Evolutionary conservation across 2,329 filamentous ascomycete genomes (phyloP).

Genomic region (Diaporthe sp.): DNA sequence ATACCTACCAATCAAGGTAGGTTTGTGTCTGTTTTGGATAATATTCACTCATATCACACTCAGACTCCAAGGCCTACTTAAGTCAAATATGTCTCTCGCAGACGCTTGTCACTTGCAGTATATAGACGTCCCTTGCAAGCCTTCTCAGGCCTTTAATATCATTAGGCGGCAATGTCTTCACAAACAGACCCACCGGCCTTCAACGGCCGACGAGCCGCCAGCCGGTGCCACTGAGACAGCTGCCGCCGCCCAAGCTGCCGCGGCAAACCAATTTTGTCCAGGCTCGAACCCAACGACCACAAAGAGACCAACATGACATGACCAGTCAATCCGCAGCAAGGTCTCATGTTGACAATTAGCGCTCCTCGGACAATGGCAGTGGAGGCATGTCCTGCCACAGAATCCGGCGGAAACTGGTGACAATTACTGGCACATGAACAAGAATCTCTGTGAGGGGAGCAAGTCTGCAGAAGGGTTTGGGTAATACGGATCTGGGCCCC

Average conservation of each 20-base stretch:
- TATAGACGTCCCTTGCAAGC: background rate
- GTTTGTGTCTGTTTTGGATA: background rate
- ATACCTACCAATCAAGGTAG: too few relatives aligned
- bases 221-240: background rate
- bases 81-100: background rate
- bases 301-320: conserved; percentile 6
- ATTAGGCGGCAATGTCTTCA: background rate
- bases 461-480: background rate
- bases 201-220: background rate
- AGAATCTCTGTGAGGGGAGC: background rate
- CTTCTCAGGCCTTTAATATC: background rate
- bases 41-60: background rate
- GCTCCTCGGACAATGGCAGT: background rate
- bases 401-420: background rate
- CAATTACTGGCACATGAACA: background rate
- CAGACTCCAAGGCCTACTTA: too few relatives aligned
- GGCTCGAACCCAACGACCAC: background rate
- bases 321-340: too few relatives aligned
- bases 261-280: background rate
- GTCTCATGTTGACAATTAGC: background rate
- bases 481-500: background rate
- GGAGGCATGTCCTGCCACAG: background rate
- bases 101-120: background rate
- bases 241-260: background rate
- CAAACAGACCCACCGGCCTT: background rate